Base-by-base conservation (phyloP, 163 green algal species). In the Scenedesmus sp. region DNA sequence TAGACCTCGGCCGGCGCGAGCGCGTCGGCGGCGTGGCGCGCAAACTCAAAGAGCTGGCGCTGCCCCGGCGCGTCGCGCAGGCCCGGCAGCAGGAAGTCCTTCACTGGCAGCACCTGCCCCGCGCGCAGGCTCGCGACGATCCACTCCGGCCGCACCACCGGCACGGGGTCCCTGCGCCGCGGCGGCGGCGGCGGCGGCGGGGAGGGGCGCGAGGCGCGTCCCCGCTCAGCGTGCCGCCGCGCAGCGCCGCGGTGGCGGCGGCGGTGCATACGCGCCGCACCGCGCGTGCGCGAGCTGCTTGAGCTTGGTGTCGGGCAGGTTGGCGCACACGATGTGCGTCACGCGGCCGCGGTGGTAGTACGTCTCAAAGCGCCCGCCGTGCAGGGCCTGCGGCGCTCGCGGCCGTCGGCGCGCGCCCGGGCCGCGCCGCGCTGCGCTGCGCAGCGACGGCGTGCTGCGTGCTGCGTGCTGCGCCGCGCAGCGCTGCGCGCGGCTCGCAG, bases 261-360 rank as follows among this genome's bases (percentile, higher is more conserved):
- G n/a, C n/a, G n/a, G n/a, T n/a, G n/a, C n/a, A n/a, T n/a, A n/a
- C n/a, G n/a, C n/a, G n/a, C n/a, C 65, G 0, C 48, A 80, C 71
- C 71, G 58, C 33, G 58, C 71, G 45, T 80, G 65, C 11, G 78
- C 66, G 26, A 92, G 56, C 84, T 92, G 83, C 74, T 94, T 93
- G 34, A 97, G 64, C 76, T 97, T 97, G 11, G 91, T 91, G 77
- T 97, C 92, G 2, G 94, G 89, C 42, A 98, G 84, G 70, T 97
- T 93, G 83, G 64, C 88, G 84, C 91, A 97, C 5, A 98, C 87
- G 64, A 97, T 91, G 81, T 98, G 95, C 2, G 93, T 98, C 3
- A 97, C 90, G 2, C 51, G 63, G 48, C 82, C 71, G 20, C 88
- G 81, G 64, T 81, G 82, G 7, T 85, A 75, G 71, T 97, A 96